phyloP scores from a whole-genome alignment of 2,329 filamentous ascomycete species.

The Aspergillus carbonarius region DNA sequence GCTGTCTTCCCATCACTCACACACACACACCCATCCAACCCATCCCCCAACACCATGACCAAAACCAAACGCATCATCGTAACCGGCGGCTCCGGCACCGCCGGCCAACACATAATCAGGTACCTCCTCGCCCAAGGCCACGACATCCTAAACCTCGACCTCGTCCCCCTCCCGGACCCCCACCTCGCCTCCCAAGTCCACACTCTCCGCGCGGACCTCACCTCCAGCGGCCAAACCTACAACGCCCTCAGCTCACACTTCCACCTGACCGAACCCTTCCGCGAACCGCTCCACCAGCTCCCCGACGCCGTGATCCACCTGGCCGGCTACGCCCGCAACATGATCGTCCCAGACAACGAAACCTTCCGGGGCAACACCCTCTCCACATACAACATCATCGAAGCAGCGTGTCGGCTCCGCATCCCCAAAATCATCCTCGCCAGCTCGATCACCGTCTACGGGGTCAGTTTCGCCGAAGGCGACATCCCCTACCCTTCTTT shows the following conservation, averaged over 20 bases:
- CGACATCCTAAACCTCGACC: slow-evolving; percentile 57
- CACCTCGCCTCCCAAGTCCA: slow-evolving; percentile 46
- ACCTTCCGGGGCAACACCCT: slow-evolving; percentile 57
- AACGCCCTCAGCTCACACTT: slow-evolving; percentile 59
- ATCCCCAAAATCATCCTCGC: slow-evolving; percentile 64
- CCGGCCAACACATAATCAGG: slow-evolving; percentile 55
- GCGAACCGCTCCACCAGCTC: slow-evolving; percentile 37
- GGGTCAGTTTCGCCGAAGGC: slow-evolving; percentile 62
- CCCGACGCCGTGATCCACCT: slow-evolving; percentile 65
- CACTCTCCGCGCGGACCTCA: slow-evolving; percentile 57
- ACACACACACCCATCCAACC: not conserved
- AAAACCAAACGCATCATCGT: slow-evolving; percentile 50
- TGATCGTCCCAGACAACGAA: slow-evolving; percentile 62
- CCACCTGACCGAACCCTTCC: slow-evolving; percentile 45
- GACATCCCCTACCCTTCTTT: slow-evolving; percentile 58
- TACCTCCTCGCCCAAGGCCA: slow-evolving; percentile 53
- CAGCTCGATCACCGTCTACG: slow-evolving; percentile 60
- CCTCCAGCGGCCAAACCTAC: slow-evolving; percentile 57
- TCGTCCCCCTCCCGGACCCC: slow-evolving; percentile 40
- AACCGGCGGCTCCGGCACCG: slow-evolving; percentile 58
- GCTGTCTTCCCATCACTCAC: not conserved
- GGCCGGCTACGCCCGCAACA: slow-evolving; percentile 58
- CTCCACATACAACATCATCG: slow-evolving; percentile 62
- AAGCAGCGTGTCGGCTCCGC: slow-evolving; percentile 62
- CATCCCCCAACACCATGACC: not conserved